These are phyloP conservation scores for Leccinum colubrinum DNA, from an alignment of 1,284 basidiomycete species.

Conservation along the genomic window DNA sequence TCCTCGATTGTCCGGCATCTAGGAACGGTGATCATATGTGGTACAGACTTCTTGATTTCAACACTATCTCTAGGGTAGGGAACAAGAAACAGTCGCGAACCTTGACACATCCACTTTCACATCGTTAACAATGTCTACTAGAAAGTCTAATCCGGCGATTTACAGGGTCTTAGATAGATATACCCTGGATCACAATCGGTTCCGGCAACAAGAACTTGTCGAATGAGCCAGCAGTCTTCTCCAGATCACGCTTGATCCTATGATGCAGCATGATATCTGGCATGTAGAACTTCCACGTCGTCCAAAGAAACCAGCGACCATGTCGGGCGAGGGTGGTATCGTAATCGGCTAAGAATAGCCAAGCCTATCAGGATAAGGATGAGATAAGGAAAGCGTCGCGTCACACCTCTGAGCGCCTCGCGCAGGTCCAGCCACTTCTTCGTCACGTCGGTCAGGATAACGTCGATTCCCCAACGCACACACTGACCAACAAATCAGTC, in stretches of 20 bases:
- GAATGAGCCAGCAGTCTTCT: conserved; percentile 57
- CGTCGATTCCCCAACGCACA: conserved; percentile 87
- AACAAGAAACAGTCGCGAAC: neutral
- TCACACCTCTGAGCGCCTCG: conserved; percentile 59
- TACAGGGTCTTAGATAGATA: conserved; percentile 12
- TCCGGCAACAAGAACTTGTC: conserved; percentile 35
- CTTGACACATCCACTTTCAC: conserved; percentile 2
- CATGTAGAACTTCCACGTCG: conserved; percentile 58
- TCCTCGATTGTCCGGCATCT: neutral
- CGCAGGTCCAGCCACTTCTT: conserved; percentile 77
- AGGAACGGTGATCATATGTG: neutral
- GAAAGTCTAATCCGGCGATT: neutral
- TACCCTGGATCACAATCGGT: conserved; percentile 21
- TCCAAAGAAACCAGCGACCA: conserved; percentile 76
- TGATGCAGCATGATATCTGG: conserved; percentile 41
- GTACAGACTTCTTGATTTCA: neutral
- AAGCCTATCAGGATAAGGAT: neutral
- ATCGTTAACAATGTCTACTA: neutral
- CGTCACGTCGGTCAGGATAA: conserved; percentile 88
- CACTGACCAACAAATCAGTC: conserved; percentile 43
- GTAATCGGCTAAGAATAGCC: conserved; percentile 54
- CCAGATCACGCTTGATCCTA: conserved; percentile 37
- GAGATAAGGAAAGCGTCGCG: neutral
- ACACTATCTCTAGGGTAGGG: neutral
- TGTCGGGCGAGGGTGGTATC: conserved; percentile 59